Evolutionary conservation across 441 rosid species (phyloP).

Genomic region (Adansonia madagascariensis): DNA sequence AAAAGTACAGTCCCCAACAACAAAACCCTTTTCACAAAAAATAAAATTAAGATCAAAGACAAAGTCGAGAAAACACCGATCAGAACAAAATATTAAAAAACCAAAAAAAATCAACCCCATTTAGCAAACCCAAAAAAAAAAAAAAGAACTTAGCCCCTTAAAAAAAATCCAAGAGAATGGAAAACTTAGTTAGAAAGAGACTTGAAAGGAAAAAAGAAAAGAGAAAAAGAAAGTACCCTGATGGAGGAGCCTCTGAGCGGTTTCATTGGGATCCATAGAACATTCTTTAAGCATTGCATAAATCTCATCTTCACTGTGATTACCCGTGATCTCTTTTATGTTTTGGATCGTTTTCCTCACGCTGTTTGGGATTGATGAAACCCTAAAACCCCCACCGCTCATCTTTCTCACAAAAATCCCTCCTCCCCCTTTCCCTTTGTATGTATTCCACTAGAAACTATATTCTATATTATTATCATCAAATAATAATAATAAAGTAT

Average conservation of each 20-base stretch:
- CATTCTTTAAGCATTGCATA: conserved; percentile 89
- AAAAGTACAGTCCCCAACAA: conserved; percentile 7
- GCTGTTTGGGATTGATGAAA: conserved; percentile 57
- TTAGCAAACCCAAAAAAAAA: neutral
- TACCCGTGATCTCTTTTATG: conserved; percentile 77
- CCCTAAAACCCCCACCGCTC: conserved; percentile 80
- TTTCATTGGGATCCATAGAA: conserved; percentile 91
- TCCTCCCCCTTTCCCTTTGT: neutral
- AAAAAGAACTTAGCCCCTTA: neutral
- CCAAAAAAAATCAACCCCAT: conserved; percentile 23
- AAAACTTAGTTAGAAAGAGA: neutral
- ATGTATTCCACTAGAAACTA: too few species aligned
- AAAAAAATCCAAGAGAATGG: neutral
- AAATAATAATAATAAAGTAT: too few species aligned
- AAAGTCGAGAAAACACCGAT: conserved; percentile 33
- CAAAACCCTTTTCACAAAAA: conserved; percentile 32
- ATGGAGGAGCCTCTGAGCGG: conserved; percentile 67
- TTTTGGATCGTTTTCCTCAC: conserved; percentile 65
- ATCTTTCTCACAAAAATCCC: conserved; percentile 40
- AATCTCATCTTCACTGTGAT: conserved; percentile 91
- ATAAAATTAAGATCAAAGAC: conserved; percentile 34
- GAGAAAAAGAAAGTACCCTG: conserved; percentile 49
- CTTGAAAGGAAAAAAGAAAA: neutral
- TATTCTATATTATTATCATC: too few species aligned
- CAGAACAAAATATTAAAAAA: conserved; percentile 25